Percentiles rank a stretch among this genome's conserved stretches.
Conservation (phyloP, 2,329 filamentous ascomycete species). For the Clonostachys rosea region DNA sequence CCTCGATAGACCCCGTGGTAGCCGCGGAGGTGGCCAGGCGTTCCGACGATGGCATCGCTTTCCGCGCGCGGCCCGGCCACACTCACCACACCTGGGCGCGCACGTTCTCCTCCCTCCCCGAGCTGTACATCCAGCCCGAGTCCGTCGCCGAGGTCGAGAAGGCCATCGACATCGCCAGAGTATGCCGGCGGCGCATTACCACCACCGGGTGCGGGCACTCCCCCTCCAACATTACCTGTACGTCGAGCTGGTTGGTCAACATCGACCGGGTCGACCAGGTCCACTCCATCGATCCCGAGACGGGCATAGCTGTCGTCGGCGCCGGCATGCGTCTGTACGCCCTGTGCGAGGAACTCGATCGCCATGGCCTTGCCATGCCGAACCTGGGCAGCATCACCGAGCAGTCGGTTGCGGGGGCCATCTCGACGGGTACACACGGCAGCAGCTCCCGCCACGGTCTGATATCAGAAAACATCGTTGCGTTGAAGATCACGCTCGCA, state of each 20-base stretch:
- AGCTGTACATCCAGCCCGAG: slow-evolving; percentile 85
- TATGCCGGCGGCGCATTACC: slow-evolving; percentile 75
- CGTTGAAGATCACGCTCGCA: slow-evolving; percentile 75
- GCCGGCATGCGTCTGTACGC: slow-evolving; percentile 81
- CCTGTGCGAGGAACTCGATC: slow-evolving; percentile 70
- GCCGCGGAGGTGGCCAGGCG: slow-evolving; percentile 21
- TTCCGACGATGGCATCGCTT: slow-evolving; percentile 50
- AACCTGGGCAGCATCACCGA: slow-evolving; percentile 94
- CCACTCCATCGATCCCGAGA: slow-evolving; percentile 62
- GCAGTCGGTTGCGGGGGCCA: slow-evolving; percentile 88
- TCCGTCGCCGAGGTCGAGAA: slow-evolving; percentile 79
- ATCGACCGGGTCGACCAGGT: slow-evolving; percentile 78
- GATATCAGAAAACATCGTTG: slow-evolving; percentile 71
- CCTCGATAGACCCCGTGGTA: slow-evolving; percentile 27
- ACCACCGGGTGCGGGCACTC: slow-evolving; percentile 91
- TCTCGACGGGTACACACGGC: slow-evolving; percentile 90
- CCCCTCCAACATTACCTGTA: slow-evolving; percentile 87
- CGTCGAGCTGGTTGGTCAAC: slow-evolving; percentile 91
- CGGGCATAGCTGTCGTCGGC: slow-evolving; percentile 69
- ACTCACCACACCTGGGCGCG: slow-evolving; percentile 90
- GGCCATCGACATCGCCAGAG: slow-evolving; percentile 72
- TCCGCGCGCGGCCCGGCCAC: slow-evolving; percentile 69
- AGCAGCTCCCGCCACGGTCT: slow-evolving; percentile 81
- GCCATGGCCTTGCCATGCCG: slow-evolving; percentile 75
- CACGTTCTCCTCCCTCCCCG: slow-evolving; percentile 84